phyloP scores from a whole-genome alignment of 164 flowering plant genomes.

The Berberis vulgaris region DNA sequence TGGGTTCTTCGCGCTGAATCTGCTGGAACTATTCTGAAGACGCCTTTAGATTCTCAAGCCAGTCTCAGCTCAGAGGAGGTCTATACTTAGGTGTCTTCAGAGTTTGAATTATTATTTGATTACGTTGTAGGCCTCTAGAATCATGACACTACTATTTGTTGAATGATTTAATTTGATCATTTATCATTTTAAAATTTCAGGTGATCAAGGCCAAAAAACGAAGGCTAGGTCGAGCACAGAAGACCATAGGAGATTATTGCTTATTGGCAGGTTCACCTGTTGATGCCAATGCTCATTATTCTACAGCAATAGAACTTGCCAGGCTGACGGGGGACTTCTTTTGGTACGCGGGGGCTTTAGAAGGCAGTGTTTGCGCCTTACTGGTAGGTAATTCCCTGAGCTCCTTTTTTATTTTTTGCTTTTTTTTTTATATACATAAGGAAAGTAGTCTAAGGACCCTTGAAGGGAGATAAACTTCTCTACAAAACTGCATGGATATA shows the following conservation, averaged over 20 bases:
- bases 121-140: neutral
- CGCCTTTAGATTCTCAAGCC: constrained; percentile 98
- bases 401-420: neutral
- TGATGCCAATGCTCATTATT: constrained; percentile 98
- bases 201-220: constrained; percentile 94
- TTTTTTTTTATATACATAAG: no score
- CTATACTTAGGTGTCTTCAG: constrained; percentile 80
- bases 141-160: neutral
- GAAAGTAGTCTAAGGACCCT: no score
- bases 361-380: constrained; percentile 96
- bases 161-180: constrained; percentile 2
- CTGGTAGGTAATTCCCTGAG: constrained; percentile 45
- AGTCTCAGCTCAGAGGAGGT: constrained; percentile 99
- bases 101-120: constrained; percentile 20
- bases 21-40: constrained; percentile 89
- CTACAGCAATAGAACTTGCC: constrained; percentile 90
- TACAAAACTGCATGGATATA: no score
- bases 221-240: constrained; percentile 94
- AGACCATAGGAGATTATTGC: constrained; percentile 98
- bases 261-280: constrained; percentile 98
- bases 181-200: constrained; percentile 30
- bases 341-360: constrained; percentile 98
- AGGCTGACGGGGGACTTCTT: constrained; percentile 92
- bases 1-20: constrained; percentile 98
- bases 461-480: no score